phyloP scores from a whole-genome alignment of 306 rosid species.

The Cotoneaster glaucophyllus region DNA sequence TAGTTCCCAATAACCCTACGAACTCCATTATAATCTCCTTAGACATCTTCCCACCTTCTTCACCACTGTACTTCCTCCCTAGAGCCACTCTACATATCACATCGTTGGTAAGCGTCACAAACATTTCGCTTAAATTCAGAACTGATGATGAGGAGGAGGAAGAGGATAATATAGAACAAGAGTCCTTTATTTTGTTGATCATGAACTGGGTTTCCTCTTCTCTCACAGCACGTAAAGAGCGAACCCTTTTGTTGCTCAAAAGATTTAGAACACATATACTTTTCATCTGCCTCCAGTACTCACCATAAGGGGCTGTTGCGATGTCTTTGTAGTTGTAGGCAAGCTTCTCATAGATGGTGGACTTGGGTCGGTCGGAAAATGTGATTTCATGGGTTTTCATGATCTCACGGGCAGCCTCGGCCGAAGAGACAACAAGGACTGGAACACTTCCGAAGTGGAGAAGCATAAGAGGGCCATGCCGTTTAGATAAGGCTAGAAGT shows the following conservation, averaged over 20 bases:
- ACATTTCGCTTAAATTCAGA: slow-evolving; percentile 34
- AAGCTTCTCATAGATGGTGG: slow-evolving; percentile 5
- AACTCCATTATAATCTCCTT: slow-evolving; percentile 20
- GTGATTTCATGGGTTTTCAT: slow-evolving; percentile 13
- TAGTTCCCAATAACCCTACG: slow-evolving; percentile 23
- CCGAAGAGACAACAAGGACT: background rate
- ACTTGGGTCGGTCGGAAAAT: slow-evolving; percentile 18
- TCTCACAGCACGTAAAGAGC: background rate
- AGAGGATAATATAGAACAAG: no score
- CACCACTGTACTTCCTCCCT: slow-evolving; percentile 46
- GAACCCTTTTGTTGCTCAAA: background rate
- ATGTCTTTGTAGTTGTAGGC: slow-evolving; percentile 28
- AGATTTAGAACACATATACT: background rate
- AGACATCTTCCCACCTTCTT: slow-evolving; percentile 17
- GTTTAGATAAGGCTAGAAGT: background rate
- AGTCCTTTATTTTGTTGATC: slow-evolving; percentile 18
- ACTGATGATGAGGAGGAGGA: background rate
- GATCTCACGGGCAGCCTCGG: background rate
- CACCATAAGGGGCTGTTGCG: slow-evolving; percentile 26
- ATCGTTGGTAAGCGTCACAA: slow-evolving; percentile 22
- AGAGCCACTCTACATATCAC: slow-evolving; percentile 40
- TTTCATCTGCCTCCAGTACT: slow-evolving; percentile 40
- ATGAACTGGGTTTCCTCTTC: slow-evolving; percentile 3
- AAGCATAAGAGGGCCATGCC: background rate
- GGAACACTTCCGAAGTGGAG: background rate